Conservation (phyloP, 495 filamentous ascomycete genomes). For the Talaromyces liani region DNA sequence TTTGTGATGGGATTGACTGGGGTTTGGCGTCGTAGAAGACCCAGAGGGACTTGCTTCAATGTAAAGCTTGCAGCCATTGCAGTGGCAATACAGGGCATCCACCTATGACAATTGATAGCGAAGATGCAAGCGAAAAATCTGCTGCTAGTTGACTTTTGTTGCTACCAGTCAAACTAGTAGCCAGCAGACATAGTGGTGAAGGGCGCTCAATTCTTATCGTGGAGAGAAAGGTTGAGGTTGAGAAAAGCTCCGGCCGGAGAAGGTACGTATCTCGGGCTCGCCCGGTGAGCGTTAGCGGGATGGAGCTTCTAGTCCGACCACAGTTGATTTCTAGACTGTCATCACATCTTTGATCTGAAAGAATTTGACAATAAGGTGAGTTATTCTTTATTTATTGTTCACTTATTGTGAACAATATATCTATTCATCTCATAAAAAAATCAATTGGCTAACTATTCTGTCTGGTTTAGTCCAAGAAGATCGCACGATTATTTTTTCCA, state of each 20-base stretch:
- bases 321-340: not conserved
- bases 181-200: not conserved
- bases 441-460: not conserved
- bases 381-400: not conserved
- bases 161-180: not conserved
- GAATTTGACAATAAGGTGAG: not conserved
- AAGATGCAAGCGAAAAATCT: not conserved
- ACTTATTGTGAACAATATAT: not conserved
- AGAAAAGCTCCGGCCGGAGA: constrained; percentile 2
- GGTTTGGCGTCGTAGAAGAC: constrained; percentile 33
- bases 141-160: not conserved
- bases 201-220: not conserved
- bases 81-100: not conserved
- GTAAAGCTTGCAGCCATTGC: constrained; percentile 34
- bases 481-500: not conserved
- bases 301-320: not conserved
- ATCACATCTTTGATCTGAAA: not conserved
- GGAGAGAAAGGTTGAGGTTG: constrained; percentile 1
- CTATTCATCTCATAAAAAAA: not conserved
- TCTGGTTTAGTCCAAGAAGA: not conserved
- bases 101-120: not conserved
- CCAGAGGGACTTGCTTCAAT: constrained; percentile 27
- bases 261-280: not conserved
- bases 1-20: constrained; percentile 22
- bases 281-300: constrained; percentile 10